phyloP scores from a whole-genome alignment of 2,329 filamentous ascomycete species.

The Trichothecium sympodiale region DNA sequence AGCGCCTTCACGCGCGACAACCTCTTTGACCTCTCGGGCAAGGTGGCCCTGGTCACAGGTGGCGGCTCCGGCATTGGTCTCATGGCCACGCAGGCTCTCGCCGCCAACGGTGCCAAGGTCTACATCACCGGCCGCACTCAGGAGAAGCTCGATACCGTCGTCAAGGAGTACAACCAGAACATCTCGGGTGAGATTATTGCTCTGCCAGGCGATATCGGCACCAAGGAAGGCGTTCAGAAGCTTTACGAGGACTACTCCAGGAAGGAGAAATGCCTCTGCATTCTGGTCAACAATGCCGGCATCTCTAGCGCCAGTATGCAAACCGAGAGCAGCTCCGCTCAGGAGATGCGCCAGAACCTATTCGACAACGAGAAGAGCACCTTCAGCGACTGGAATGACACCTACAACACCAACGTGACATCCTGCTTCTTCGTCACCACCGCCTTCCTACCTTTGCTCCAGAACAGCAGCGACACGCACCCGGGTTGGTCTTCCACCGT shows the following conservation, averaged over 20 bases:
- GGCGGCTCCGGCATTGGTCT: conserved; percentile 54
- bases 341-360: conserved; percentile 47
- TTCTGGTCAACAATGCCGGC: conserved; percentile 60
- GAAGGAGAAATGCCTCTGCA: conserved; percentile 46
- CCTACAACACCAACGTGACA: conserved; percentile 67
- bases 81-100: conserved; percentile 58
- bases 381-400: conserved; percentile 60
- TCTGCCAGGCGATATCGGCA: conserved; percentile 51
- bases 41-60: conserved; percentile 34
- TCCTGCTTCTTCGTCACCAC: conserved; percentile 55
- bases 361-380: conserved; percentile 51
- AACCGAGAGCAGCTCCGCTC: conserved; percentile 38
- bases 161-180: conserved; percentile 44
- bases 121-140: conserved; percentile 58
- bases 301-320: conserved; percentile 45
- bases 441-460: conserved; percentile 50
- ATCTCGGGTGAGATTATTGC: conserved; percentile 44
- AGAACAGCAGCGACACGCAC: conserved; percentile 32
- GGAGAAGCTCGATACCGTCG: conserved; percentile 50
- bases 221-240: conserved; percentile 45
- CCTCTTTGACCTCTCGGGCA: conserved; percentile 30
- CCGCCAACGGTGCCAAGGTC: conserved; percentile 56
- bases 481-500: conserved; percentile 44
- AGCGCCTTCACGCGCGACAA: conserved; percentile 20
- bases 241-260: conserved; percentile 46